These are phyloP conservation scores for Saccharum officinarum DNA, from an alignment of 176 grass and related monocot species.

Conservation along the genomic window DNA sequence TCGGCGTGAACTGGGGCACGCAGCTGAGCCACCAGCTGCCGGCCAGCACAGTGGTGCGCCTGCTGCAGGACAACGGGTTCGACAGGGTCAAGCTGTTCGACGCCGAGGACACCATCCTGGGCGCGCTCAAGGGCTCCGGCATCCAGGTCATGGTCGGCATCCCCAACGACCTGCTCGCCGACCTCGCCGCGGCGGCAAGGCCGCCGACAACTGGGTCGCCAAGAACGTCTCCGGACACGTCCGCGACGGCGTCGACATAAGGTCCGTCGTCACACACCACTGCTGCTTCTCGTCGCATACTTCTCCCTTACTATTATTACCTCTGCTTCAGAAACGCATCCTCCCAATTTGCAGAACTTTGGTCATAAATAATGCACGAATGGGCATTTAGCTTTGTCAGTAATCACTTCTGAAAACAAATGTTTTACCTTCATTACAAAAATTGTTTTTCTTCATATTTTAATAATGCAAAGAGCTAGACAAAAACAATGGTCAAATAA, in stretches of 20 bases:
- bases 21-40: slow-evolving; percentile 74
- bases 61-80: slow-evolving; percentile 80
- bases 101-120: slow-evolving; percentile 58
- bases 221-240: slow-evolving; percentile 67
- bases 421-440: not conserved
- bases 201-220: slow-evolving; percentile 67
- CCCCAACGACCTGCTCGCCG: slow-evolving; percentile 72
- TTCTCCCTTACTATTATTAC: not conserved
- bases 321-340: not conserved
- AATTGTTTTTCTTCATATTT: too few species aligned
- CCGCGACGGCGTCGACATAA: slow-evolving; percentile 73
- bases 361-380: not conserved
- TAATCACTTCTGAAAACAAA: not conserved
- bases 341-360: not conserved
- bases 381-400: not conserved
- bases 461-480: not conserved
- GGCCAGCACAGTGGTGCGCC: slow-evolving; percentile 56
- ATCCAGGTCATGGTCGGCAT: slow-evolving; percentile 94
- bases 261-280: not conserved
- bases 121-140: slow-evolving; percentile 48
- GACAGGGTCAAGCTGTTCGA: slow-evolving; percentile 87
- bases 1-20: slow-evolving; percentile 88
- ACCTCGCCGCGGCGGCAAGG: slow-evolving; percentile 45
- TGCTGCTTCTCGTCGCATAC: too few species aligned
- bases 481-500: not conserved